Base-by-base conservation (phyloP, 1,139 yeast species). In the Kodamaea anthophila region DNA sequence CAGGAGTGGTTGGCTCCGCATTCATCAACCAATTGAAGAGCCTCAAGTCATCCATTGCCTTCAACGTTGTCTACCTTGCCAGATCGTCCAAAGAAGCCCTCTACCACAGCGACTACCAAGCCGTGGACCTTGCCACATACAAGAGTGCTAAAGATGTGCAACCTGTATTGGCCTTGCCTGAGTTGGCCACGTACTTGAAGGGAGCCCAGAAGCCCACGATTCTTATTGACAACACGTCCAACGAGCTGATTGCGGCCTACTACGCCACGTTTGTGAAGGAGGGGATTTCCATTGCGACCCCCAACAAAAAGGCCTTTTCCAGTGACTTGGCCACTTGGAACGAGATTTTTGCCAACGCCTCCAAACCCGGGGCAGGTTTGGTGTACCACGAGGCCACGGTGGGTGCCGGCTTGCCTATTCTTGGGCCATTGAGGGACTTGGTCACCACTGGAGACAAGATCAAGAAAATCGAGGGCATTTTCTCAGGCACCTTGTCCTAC, bases 311-410 rank as follows among this genome's bases (percentile, higher is more conserved):
- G 68, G 98, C 94, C 0, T 91, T 91, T 49, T 87, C 97, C n/a
- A 72, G 91, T 23, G 80, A 76, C 32, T 60, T 83, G 41, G 57
- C 66, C 12, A 60, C 77, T 10, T 91, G 97, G 96, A 73, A 83
- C 36, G 69, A 73, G 32, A 77, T 93, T 34, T 86, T 84, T 49
- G 55, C 62, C 23, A 60, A 55, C 33, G 65, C 76, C 23, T 67
- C 69, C 28, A 55, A 66, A 9, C 64, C 68, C 27, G 60, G 64
- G 19, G 83, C 81, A 30, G 94, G 94, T 21, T 68, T 88, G 41
- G 94, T 87, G 26, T 88, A 86, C 66, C 98, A 91, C 52, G 98
- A 93, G 67, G 94, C 97, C 30, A 85, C 97, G n/a, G 98, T 91
- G 34, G 98, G 97, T 50, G 98, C 98, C 23, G 99, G 97, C 33